These are phyloP conservation scores for Moesziomyces sp. DNA, from an alignment of 1,284 basidiomycete genomes.

Conservation along the genomic window DNA sequence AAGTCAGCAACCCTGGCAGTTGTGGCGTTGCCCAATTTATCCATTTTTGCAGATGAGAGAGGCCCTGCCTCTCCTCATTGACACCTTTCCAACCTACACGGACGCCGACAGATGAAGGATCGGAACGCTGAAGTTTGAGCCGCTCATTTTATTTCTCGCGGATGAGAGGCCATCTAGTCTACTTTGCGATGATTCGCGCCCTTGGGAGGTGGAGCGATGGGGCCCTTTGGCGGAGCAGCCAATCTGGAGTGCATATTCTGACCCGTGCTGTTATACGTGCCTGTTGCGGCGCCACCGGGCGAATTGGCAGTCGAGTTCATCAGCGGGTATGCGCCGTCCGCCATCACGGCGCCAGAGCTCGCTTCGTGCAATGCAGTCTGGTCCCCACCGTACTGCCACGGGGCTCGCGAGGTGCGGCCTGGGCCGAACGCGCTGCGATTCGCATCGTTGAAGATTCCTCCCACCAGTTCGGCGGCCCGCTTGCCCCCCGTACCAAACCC, in stretches of 20 bases:
- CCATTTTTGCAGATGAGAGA: not conserved
- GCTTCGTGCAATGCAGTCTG: slow-evolving; percentile 19
- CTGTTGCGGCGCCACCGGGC: slow-evolving; percentile 21
- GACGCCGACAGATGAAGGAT: too few species aligned
- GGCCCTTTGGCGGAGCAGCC: slow-evolving; percentile 7
- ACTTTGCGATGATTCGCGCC: slow-evolving; percentile 33
- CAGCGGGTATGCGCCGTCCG: slow-evolving; percentile 5
- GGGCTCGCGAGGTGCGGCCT: slow-evolving; percentile 30
- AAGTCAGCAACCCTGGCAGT: not conserved
- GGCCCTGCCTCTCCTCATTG: not conserved
- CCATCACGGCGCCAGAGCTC: not conserved
- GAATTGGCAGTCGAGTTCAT: slow-evolving; percentile 11
- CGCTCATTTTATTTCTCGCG: not conserved
- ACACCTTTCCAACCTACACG: not conserved
- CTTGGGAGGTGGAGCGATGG: slow-evolving; percentile 34
- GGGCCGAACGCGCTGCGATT: slow-evolving; percentile 24
- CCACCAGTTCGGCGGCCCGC: slow-evolving; percentile 50
- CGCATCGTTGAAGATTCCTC: slow-evolving; percentile 42
- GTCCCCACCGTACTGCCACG: slow-evolving; percentile 18
- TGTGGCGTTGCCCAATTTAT: not conserved
- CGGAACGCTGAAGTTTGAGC: too few species aligned
- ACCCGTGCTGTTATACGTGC: slow-evolving; percentile 21
- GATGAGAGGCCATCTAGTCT: slow-evolving; percentile 6
- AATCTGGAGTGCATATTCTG: slow-evolving; percentile 35
- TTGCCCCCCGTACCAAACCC: slow-evolving; percentile 38